phyloP scores from a whole-genome alignment of 495 filamentous ascomycete genomes.

The Talaromyces nanjingensis region DNA sequence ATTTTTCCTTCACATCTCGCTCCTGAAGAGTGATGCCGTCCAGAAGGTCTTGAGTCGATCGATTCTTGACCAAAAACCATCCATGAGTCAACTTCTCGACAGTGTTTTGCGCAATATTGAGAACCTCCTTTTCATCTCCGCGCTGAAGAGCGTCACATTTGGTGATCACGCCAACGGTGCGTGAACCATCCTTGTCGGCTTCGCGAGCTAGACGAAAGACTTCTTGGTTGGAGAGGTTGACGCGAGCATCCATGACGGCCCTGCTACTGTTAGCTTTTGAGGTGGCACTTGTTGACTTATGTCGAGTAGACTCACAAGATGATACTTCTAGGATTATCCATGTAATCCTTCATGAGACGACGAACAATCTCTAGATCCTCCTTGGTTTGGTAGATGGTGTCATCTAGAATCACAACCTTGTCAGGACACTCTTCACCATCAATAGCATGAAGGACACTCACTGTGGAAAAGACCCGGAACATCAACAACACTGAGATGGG shows the following conservation, averaged over 20 bases:
- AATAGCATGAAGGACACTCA: slow-evolving; percentile 10
- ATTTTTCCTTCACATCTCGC: slow-evolving; percentile 25
- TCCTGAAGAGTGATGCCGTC: slow-evolving; percentile 18
- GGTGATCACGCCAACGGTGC: slow-evolving; percentile 44
- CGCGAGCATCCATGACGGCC: slow-evolving; percentile 21
- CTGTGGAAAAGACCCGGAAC: slow-evolving; percentile 47
- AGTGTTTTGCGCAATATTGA: slow-evolving; percentile 22
- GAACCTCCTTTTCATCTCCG: slow-evolving; percentile 29
- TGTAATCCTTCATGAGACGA: slow-evolving; percentile 36
- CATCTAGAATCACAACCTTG: slow-evolving; percentile 5
- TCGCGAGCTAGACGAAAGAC: slow-evolving; percentile 34
- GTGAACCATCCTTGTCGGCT: slow-evolving; percentile 34
- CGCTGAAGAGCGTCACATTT: slow-evolving; percentile 26
- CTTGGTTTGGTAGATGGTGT: slow-evolving; percentile 27
- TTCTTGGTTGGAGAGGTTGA: slow-evolving; percentile 21
- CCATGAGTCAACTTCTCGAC: slow-evolving; percentile 35
- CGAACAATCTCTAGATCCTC: slow-evolving; percentile 26
- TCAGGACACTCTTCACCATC: not conserved
- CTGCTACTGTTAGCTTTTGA: slow-evolving; percentile 9
- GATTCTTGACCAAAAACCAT: slow-evolving; percentile 48
- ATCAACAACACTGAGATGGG: slow-evolving; percentile 46
- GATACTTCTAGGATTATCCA: slow-evolving; percentile 35
- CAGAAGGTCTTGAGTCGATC: slow-evolving; percentile 33
- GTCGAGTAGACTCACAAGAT: slow-evolving; percentile 25
- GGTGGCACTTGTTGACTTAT: not conserved